phyloP scores from a whole-genome alignment of 352 stramenopile genomes.

The Pythium brassicae region DNA sequence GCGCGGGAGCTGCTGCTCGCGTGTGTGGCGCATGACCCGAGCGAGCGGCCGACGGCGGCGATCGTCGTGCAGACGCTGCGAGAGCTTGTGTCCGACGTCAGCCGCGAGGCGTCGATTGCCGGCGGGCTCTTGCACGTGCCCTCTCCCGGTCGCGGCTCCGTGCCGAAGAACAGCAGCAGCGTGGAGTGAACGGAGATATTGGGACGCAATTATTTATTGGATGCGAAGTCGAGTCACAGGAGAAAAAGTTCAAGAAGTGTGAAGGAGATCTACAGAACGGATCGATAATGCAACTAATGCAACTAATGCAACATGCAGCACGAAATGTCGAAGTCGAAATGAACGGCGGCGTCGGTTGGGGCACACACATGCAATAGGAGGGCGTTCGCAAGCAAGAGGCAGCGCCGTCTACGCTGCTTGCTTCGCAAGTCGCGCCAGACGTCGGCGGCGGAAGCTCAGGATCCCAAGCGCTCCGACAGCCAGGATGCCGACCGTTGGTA shows the following conservation, averaged over 20 bases:
- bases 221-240: too few species aligned
- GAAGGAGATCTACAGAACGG: too few species aligned
- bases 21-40: conserved; percentile 14
- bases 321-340: not conserved
- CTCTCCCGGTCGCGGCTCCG: too few species aligned
- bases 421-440: not conserved
- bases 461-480: not conserved
- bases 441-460: not conserved
- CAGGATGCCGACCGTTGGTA: not conserved
- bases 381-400: too few species aligned
- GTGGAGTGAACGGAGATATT: too few species aligned
- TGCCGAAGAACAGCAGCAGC: too few species aligned
- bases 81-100: not conserved
- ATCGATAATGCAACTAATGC: too few species aligned
- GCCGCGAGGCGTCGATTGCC: conserved; percentile 4
- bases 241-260: too few species aligned
- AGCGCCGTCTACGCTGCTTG: not conserved
- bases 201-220: too few species aligned
- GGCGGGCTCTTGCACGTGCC: not conserved
- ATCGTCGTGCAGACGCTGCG: conserved; percentile 9
- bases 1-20: conserved; percentile 9
- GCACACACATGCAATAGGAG: not conserved
- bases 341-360: not conserved
- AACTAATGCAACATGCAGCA: not conserved
- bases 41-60: conserved; percentile 14